Base-by-base conservation (phyloP, 2,329 filamentous ascomycete genomes). In the Fusarium duplospermum region DNA sequence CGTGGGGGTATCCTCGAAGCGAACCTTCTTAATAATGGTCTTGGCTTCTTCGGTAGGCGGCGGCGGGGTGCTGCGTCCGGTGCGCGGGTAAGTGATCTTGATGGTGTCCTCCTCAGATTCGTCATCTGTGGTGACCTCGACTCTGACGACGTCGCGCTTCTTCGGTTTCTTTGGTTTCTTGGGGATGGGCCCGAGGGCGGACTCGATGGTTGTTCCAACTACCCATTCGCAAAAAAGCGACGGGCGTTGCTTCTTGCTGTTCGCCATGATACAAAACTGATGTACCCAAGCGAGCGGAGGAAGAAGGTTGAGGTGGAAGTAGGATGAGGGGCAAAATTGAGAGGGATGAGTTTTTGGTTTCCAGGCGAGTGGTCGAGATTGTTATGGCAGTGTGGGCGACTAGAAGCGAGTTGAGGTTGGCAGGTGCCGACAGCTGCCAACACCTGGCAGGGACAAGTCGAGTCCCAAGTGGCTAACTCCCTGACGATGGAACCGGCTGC, bases 61-160 rank as follows among this genome's bases (percentile, higher is more conserved):
- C 11, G 33, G 33, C 16, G 8, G 33, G 18, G 33, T 62, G 22
- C 36, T 54, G 36, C 66, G 68, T 18, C 81, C 76, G 6, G 81
- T 79, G 62, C 87, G 85, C 1, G 88, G 87, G 61, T 88, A 87
- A 2, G 86, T 87, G 40, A 90, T 78, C 20, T 80, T 83, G 62
- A 89, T 78, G 4, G 82, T 85, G 62, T 90, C 88, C 29, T 84
- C 81, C 9, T 86, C 84, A n/a, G 83, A 84, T 64, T 88, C 86
- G 50, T 89, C 87, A 69, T 90, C 87, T 13, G 88, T 89, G 16
- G 83, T 82, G 2, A 88, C 76, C 61, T 86, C 82, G 35, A 88
- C 76, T 24, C 77, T 82, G 66, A 86, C 75, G 13, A 85, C 78
- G 20, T 81, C 80, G 56, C 80, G 76, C 42, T 71, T 73, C 62